Evolutionary conservation across 306 rosid genomes (phyloP).

Genomic region (Gleditsia sinensis): DNA sequence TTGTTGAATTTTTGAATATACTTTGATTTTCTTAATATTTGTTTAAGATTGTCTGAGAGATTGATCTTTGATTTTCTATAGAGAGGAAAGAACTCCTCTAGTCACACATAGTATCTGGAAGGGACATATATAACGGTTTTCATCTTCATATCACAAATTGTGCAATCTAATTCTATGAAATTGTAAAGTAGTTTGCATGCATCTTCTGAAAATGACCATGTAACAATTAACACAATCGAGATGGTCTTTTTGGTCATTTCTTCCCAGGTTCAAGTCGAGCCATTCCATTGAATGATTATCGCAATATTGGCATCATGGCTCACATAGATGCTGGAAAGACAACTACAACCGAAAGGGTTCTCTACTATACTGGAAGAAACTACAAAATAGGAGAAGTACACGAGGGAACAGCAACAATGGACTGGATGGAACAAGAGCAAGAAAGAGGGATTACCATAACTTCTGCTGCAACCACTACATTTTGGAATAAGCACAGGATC

Average conservation of each 20-base stretch:
- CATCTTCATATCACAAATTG: background rate
- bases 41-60: background rate
- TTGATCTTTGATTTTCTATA: background rate
- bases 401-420: constrained; percentile 98
- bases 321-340: constrained; percentile 98
- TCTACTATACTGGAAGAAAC: constrained; percentile 90
- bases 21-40: constrained; percentile 10
- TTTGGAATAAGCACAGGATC: constrained; percentile 90
- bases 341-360: constrained; percentile 85
- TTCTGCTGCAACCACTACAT: constrained; percentile 97
- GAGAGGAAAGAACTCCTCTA: constrained; percentile 6
- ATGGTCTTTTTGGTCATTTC: constrained; percentile 28
- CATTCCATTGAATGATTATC: constrained; percentile 76
- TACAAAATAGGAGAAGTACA: constrained; percentile 98
- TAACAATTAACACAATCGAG: background rate
- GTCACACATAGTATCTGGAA: background rate
- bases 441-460: constrained; percentile 99
- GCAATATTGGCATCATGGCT: constrained; percentile 98
- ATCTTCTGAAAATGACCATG: constrained; percentile 17
- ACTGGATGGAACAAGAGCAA: constrained; percentile 99
- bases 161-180: background rate
- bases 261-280: constrained; percentile 58
- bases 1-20: background rate
- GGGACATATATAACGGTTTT: background rate
- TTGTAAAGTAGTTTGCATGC: constrained; percentile 1